Base-by-base conservation (phyloP, 345 rosid genomes). In the Gossypium sturtianum region DNA sequence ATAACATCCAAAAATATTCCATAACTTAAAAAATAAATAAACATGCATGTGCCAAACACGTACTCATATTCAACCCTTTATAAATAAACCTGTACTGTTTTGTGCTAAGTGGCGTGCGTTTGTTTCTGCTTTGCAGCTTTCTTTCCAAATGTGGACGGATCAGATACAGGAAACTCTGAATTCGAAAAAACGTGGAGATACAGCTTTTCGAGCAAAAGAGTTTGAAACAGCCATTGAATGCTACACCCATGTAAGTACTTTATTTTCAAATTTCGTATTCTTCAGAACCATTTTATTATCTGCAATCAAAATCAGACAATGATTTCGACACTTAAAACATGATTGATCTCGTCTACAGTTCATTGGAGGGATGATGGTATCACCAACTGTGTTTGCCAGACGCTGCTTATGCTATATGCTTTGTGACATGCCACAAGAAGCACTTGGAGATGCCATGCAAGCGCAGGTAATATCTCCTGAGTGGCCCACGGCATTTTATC, bases 391-490 rank as follows among this genome's bases (percentile, higher is more conserved):
- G 45, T 87, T 87, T 82, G 97, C 89, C 2, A 85, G 97, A 71
- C 89, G 97, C 51, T 85, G 94, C 82, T 84, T 90, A 79, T 88
- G 91, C 67, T 87, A 88, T 83, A 75, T 91, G 79, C 83, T 88
- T 81, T 87, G 79, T 74, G 86, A 88, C 68, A 88, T 87, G 97
- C 84, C 87, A 19, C 94, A 91, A 74, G 87, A 89, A 79, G 97
- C 97, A 41, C 94, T 90, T 15, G 94, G 91, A 53, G 97, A 91
- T 69, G 94, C 94, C 4, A 89, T 88, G 93, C 94, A 89, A 76
- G 91, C 94, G 27, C 94, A 88, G 80, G 94, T 85, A 52, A 78
- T 90, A 45, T 86, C 97, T 68, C 94, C 97, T 0, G 94, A 87
- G 49, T 91, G 97, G 97, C 81, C 94, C 12, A 86, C 97, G 0